Conservation (phyloP, 768 basidiomycete species). For the Amanita thiersii region DNA sequence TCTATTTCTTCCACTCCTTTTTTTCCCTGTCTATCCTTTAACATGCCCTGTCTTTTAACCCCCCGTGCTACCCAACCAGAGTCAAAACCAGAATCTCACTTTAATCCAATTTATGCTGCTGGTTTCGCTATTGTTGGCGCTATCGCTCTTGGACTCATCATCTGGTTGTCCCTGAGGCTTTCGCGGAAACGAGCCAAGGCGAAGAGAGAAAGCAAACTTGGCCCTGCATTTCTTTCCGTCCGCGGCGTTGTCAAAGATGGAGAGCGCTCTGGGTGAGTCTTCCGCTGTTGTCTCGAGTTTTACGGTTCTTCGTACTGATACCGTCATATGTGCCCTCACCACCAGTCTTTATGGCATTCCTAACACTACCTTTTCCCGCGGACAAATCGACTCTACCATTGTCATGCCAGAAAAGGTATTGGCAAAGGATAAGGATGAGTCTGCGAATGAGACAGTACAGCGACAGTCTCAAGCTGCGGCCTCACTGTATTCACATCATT, state of each 20-base stretch:
- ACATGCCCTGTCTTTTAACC: slow-evolving; percentile 6
- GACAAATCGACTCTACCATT: slow-evolving; percentile 1
- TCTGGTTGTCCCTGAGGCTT: slow-evolving; percentile 36
- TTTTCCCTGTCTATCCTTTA: not conserved
- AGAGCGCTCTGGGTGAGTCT: slow-evolving; percentile 16
- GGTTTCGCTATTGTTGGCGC: slow-evolving; percentile 42
- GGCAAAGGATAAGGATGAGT: not conserved
- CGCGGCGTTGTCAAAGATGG: slow-evolving; percentile 36
- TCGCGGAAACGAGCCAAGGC: slow-evolving; percentile 30
- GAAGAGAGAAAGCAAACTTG: slow-evolving; percentile 27
- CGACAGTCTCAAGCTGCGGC: slow-evolving; percentile 10
- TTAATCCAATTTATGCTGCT: slow-evolving; percentile 32
- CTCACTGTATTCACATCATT: slow-evolving; percentile 11
- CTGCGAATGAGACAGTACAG: not conserved
- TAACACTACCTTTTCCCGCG: slow-evolving; percentile 2
- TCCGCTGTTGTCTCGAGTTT: slow-evolving; percentile 13
- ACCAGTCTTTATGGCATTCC: slow-evolving; percentile 3
- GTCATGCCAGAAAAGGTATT: slow-evolving; percentile 6
- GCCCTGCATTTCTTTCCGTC: slow-evolving; percentile 39
- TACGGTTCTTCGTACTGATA: slow-evolving; percentile 10
- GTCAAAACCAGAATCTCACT: not conserved
- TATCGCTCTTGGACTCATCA: slow-evolving; percentile 25
- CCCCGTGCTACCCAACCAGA: slow-evolving; percentile 7
- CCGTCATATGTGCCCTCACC: no score
- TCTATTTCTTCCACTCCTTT: not conserved